Conservation (phyloP, 345 rosid genomes). For the Syzygium oleosum region DNA sequence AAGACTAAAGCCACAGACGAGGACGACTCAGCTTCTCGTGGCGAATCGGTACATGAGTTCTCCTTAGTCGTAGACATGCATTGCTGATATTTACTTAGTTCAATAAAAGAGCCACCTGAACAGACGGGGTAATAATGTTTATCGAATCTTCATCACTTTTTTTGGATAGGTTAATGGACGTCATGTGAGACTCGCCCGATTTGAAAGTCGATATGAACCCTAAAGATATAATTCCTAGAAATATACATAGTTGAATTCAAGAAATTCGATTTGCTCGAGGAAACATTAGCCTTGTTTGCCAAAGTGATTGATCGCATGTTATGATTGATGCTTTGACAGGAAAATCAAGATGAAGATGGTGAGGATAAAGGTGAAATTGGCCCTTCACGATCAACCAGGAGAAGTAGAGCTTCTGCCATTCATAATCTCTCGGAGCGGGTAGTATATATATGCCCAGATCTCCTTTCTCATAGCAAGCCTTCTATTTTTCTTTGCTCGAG, state of each 20-base stretch:
- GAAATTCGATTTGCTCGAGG: background rate
- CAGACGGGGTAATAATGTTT: background rate
- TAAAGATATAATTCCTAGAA: background rate
- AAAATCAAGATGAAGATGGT: slow-evolving; percentile 32
- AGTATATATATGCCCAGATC: background rate
- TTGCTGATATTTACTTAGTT: background rate
- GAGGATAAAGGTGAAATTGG: background rate
- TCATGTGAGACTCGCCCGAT: background rate
- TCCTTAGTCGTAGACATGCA: background rate
- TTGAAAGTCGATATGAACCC: background rate
- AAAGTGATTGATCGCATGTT: background rate
- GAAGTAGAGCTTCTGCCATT: slow-evolving; percentile 82
- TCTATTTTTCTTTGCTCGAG: background rate
- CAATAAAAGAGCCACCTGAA: background rate
- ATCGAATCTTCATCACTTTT: background rate
- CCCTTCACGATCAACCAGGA: slow-evolving; percentile 34
- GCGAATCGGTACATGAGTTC: slow-evolving; percentile 32
- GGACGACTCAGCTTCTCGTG: slow-evolving; percentile 31
- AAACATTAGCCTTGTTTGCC: background rate
- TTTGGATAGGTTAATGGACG: background rate
- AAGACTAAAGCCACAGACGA: slow-evolving; percentile 34
- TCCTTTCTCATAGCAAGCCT: background rate
- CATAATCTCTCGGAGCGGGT: slow-evolving; percentile 97
- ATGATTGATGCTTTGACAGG: slow-evolving; percentile 2
- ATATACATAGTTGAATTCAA: background rate